A percentile compares a stretch with the other conserved stretches of the same genome.
Conservation (phyloP, 805 yeast species). For the Brettanomyces sp. region DNA sequence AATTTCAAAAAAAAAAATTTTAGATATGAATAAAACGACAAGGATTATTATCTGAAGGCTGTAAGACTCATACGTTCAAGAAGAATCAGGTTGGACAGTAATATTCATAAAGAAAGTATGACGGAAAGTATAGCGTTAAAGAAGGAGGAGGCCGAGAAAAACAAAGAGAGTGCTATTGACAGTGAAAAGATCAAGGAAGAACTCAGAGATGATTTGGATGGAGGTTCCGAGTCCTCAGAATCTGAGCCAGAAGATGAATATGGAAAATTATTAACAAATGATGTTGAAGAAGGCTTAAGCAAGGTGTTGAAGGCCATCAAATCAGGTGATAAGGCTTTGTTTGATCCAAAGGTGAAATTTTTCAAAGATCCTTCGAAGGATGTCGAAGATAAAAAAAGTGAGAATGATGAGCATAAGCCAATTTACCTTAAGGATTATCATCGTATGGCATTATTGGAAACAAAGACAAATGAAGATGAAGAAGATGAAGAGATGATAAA, state of each 20-base stretch:
- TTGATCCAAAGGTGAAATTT: constrained; percentile 63
- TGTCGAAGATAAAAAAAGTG: constrained; percentile 14
- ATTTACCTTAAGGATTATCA: constrained; percentile 89
- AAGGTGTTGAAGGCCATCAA: constrained; percentile 65
- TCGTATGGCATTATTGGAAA: constrained; percentile 65
- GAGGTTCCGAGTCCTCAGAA: constrained; percentile 23
- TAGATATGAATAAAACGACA: background rate
- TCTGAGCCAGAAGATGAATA: constrained; percentile 86
- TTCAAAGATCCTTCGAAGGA: constrained; percentile 50
- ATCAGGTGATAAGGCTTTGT: constrained; percentile 52
- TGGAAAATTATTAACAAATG: constrained; percentile 81
- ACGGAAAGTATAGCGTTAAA: too few species aligned
- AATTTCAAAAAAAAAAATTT: background rate
- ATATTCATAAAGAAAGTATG: too few species aligned
- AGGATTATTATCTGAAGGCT: too few species aligned
- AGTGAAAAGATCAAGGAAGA: constrained; percentile 8
- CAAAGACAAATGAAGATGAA: constrained; percentile 36
- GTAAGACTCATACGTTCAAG: too few species aligned
- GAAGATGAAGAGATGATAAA: constrained; percentile 36
- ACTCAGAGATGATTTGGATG: constrained; percentile 12
- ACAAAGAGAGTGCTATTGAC: background rate
- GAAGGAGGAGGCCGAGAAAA: background rate
- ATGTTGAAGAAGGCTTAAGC: constrained; percentile 71
- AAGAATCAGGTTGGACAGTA: too few species aligned
- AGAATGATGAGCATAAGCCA: constrained; percentile 49